These are phyloP conservation scores for Daldinia grandis DNA, from an alignment of 495 filamentous ascomycete genomes.

Conservation along the genomic window DNA sequence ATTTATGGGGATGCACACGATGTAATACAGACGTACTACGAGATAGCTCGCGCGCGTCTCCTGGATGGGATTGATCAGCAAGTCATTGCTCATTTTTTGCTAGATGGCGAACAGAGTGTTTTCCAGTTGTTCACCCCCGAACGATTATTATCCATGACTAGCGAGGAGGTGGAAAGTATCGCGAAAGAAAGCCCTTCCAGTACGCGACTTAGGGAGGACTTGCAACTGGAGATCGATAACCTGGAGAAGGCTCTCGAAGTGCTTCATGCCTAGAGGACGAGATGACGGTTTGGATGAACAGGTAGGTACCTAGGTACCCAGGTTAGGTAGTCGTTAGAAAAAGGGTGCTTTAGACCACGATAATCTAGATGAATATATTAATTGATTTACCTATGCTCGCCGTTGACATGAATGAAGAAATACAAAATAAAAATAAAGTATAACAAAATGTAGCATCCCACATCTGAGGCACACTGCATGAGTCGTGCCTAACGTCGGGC, in stretches of 20 bases:
- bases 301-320: background rate
- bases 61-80: conserved; percentile 58
- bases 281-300: background rate
- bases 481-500: conserved; percentile 1
- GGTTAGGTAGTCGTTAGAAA: background rate
- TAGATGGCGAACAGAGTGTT: conserved; percentile 43
- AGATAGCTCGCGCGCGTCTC: conserved; percentile 62
- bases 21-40: conserved; percentile 65
- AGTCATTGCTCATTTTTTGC: conserved; percentile 47
- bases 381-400: background rate
- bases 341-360: background rate
- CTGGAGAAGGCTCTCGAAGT: conserved; percentile 41
- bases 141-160: conserved; percentile 41
- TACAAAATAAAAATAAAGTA: background rate
- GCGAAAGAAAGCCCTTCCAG: conserved; percentile 46
- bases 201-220: conserved; percentile 34
- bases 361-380: background rate
- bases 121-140: conserved; percentile 43
- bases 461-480: background rate
- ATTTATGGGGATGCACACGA: conserved; percentile 62
- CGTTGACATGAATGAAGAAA: background rate
- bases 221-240: conserved; percentile 28
- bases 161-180: conserved; percentile 49
- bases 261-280: conserved; percentile 3
- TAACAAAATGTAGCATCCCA: background rate